phyloP scores from a whole-genome alignment of 305 asterid genomes.

The Fraxinus sp. region DNA sequence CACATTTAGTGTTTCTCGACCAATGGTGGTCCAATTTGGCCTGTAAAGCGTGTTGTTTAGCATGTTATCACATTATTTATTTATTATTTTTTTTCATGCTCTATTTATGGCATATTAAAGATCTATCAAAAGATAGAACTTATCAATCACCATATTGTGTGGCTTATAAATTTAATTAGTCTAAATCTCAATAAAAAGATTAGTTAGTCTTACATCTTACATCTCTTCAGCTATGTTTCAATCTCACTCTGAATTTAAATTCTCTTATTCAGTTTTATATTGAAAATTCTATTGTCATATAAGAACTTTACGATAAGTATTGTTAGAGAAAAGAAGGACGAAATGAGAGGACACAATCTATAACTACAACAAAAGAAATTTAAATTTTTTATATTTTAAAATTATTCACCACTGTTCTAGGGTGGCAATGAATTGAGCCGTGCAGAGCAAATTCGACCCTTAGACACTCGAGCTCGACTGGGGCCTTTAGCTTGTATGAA shows the following conservation, averaged over 20 bases:
- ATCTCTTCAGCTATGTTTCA: not conserved
- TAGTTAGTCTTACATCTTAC: not conserved
- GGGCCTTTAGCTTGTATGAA: not conserved
- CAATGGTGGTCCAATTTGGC: too few relatives aligned
- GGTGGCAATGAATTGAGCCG: not conserved
- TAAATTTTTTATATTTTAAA: too few relatives aligned
- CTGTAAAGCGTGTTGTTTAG: not conserved
- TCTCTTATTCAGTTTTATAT: not conserved
- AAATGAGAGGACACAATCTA: not conserved
- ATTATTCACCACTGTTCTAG: not conserved
- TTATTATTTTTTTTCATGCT: not conserved
- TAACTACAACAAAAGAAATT: not conserved
- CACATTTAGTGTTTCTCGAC: not conserved
- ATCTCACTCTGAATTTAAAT: not conserved
- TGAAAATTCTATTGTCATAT: not conserved
- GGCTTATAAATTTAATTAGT: not conserved
- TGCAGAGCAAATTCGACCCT: not conserved
- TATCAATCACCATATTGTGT: not conserved
- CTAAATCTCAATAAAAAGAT: not conserved
- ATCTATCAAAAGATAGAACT: not conserved
- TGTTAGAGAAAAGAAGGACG: not conserved
- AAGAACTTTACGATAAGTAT: not conserved
- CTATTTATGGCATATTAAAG: not conserved
- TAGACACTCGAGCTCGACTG: not conserved
- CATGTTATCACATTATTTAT: not conserved